Conservation (phyloP, 176 grass and related monocot species). For the Saccharum officinarum region DNA sequence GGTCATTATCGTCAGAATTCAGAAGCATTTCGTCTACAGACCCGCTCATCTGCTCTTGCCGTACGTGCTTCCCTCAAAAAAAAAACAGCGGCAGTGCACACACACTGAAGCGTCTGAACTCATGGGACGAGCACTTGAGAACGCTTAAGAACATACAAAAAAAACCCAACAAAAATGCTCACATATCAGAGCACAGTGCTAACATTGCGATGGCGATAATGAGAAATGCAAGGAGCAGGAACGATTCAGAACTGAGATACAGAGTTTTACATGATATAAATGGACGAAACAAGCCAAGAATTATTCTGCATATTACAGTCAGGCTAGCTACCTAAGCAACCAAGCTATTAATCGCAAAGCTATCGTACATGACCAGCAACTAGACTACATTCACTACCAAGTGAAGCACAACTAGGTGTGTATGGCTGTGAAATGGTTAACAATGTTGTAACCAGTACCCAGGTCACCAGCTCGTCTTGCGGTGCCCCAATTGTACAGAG, state of each 20-base stretch:
- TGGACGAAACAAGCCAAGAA: constrained; percentile 19
- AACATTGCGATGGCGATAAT: neutral
- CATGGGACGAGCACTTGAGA: neutral
- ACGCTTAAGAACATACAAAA: neutral
- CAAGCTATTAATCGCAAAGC: constrained; percentile 37
- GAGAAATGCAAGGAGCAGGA: neutral
- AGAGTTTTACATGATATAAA: constrained; percentile 46
- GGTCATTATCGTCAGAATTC: neutral
- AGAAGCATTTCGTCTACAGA: neutral
- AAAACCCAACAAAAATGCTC: neutral
- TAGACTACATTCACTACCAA: constrained; percentile 50
- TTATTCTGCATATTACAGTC: constrained; percentile 56
- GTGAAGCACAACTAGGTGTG: constrained; percentile 51
- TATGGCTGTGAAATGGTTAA: constrained; percentile 38
- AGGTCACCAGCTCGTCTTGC: constrained; percentile 7
- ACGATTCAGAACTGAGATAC: neutral
- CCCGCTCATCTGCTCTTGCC: neutral
- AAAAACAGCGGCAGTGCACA: neutral
- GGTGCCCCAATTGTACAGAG: constrained; percentile 56
- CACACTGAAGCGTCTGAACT: neutral
- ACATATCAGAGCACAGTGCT: neutral
- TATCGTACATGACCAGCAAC: constrained; percentile 71
- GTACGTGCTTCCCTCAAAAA: neutral
- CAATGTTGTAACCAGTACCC: constrained; percentile 24
- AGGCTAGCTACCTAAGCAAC: constrained; percentile 59